Evolutionary conservation across 495 filamentous ascomycete genomes (phyloP).

Genomic region (Hypoxylon rickii): DNA sequence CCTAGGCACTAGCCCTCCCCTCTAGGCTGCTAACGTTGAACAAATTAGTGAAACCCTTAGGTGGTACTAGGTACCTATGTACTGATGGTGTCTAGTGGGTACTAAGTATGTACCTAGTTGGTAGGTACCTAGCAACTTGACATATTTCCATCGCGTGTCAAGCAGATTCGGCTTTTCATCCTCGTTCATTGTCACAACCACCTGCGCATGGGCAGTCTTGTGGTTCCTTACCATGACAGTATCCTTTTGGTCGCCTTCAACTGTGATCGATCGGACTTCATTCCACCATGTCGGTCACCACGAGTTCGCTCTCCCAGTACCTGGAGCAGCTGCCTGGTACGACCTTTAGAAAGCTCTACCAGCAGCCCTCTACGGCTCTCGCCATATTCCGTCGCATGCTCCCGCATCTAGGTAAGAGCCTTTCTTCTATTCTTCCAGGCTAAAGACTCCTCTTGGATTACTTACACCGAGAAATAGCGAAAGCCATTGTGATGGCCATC

Average conservation of each 20-base stretch:
- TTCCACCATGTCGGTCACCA: conserved; percentile 58
- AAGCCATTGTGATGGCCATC: conserved; percentile 92
- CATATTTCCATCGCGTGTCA: too few species aligned
- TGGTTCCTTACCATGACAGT: conserved; percentile 11
- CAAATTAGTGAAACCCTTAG: too few species aligned
- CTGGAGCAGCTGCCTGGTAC: conserved; percentile 86
- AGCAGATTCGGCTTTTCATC: too few species aligned
- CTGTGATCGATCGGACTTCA: conserved; percentile 14
- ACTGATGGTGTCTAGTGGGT: too few species aligned
- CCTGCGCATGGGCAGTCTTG: too few species aligned
- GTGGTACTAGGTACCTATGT: too few species aligned
- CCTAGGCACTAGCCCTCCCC: too few species aligned
- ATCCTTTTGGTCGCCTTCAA: conserved; percentile 3
- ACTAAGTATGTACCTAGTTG: too few species aligned
- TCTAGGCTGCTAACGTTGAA: too few species aligned
- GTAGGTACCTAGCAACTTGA: too few species aligned
- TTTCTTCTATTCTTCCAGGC: not conserved
- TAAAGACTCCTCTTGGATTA: not conserved
- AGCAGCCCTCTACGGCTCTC: conserved; percentile 91
- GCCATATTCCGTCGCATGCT: conserved; percentile 98
- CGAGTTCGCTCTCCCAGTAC: conserved; percentile 70
- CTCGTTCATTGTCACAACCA: too few species aligned
- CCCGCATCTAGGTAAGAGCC: conserved; percentile 74
- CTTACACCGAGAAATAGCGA: conserved; percentile 61
- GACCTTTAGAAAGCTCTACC: conserved; percentile 87